A percentile compares a stretch with the other conserved stretches of the same genome.
Conservation (phyloP, 352 stramenopile genomes). For the Globisporangium solare region DNA sequence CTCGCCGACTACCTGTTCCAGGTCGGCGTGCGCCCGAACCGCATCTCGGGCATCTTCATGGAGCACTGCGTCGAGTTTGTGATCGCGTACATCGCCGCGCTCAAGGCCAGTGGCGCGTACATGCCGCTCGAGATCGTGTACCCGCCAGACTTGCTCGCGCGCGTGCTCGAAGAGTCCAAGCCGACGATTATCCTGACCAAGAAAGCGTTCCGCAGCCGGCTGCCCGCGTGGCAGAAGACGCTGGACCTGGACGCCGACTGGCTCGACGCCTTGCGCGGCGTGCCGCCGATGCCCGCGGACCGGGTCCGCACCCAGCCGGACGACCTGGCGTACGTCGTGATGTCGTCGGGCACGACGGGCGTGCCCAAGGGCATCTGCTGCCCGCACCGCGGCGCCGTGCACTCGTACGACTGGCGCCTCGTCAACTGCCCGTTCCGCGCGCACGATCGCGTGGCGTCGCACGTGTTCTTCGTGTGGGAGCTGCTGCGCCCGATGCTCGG, state of each 20-base stretch:
- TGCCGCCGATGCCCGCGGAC: conserved; percentile 44
- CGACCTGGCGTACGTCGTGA: conserved; percentile 91
- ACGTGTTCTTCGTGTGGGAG: conserved; percentile 96
- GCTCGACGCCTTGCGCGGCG: conserved; percentile 24
- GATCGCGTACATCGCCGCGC: conserved; percentile 85
- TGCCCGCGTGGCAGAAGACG: conserved; percentile 63
- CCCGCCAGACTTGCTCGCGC: conserved; percentile 84
- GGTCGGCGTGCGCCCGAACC: conserved; percentile 60
- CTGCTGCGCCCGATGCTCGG: conserved; percentile 86
- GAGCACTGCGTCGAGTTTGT: conserved; percentile 91
- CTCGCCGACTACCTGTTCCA: conserved; percentile 65
- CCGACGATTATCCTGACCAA: conserved; percentile 87
- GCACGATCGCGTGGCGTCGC: conserved; percentile 84
- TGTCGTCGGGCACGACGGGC: conserved; percentile 90
- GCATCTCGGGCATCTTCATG: conserved; percentile 86
- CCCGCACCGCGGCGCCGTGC: conserved; percentile 88
- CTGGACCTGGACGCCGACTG: conserved; percentile 66
- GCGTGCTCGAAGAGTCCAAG: conserved; percentile 86
- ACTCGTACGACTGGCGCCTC: conserved; percentile 90
- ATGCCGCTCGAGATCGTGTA: conserved; percentile 90
- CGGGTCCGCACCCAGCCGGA: conserved; percentile 74
- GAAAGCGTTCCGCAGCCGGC: conserved; percentile 50
- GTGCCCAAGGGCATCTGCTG: conserved; percentile 93
- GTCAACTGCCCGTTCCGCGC: conserved; percentile 63
- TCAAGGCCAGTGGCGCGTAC: conserved; percentile 90